These are phyloP conservation scores for Nannochloropsis granulata DNA, from an alignment of 108 stramenopile genomes.

Conservation along the genomic window DNA sequence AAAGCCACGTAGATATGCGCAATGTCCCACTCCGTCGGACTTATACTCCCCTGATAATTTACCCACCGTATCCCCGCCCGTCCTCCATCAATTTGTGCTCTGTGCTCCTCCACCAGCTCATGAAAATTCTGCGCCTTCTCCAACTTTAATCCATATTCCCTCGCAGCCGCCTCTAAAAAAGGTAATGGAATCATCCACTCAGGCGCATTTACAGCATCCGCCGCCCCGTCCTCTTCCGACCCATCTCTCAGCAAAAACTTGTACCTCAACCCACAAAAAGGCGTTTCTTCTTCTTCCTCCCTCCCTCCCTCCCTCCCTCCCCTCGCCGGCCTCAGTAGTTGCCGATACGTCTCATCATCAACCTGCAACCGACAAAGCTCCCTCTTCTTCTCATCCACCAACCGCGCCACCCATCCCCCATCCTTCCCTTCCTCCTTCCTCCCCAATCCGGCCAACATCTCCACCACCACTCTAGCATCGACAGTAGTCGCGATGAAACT, in stretches of 20 bases:
- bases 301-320: not conserved
- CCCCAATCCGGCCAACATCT: constrained; percentile 14
- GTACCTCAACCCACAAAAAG: constrained; percentile 8
- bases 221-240: not conserved
- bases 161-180: constrained; percentile 11
- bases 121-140: constrained; percentile 28
- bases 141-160: constrained; percentile 11
- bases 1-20: not conserved
- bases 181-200: constrained; percentile 30
- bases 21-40: constrained; percentile 19
- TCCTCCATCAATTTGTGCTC: not conserved
- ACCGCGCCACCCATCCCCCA: not conserved
- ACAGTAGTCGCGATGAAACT: constrained; percentile 86
- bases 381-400: not conserved
- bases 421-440: not conserved
- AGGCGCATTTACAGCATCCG: constrained; percentile 16
- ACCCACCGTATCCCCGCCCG: constrained; percentile 10
- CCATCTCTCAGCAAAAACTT: constrained; percentile 5
- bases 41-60: constrained; percentile 18
- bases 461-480: constrained; percentile 52
- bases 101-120: constrained; percentile 12
- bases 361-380: not conserved
- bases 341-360: not conserved
- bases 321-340: not conserved
- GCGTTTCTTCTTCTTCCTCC: not conserved